Base-by-base conservation (phyloP, 805 yeast species). In the Pichia manshurica region DNA sequence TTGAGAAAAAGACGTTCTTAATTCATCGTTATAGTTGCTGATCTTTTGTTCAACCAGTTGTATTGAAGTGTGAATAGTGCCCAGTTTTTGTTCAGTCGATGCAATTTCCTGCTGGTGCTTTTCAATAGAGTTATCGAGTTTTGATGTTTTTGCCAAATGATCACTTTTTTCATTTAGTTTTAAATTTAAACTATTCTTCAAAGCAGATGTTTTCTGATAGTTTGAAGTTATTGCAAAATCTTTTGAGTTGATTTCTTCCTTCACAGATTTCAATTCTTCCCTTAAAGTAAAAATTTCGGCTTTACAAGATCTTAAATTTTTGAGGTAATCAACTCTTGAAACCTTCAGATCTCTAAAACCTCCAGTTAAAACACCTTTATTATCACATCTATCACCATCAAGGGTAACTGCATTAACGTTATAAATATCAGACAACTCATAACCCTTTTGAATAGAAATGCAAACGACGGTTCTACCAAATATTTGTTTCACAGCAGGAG, bases 361-460 rank as follows among this genome's bases (percentile, higher is more conserved):
- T 65, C 98, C 98, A 21, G 87, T 81, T 39, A 93, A 64, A 2
- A 84, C 85, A 64, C 99, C 99, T 54, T 73, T 78, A 41, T 79
- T 80, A 56, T 87, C 95, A 43, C 87, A 87, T 53, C 87, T 72
- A 61, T 93, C 98, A 55, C 99, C 99, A 63, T 87, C 95, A 16
- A 91, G 68, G 0, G 99, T 93, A 15, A 93, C 84, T 0, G 96
- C 86, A 56, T 78, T 81, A 21, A 90, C 66, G 28, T 78, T 76
- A 61, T 71, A 77, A 9, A 69, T 64, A 41, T 77, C 76, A 0
- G 96, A 81, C 25, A 85, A 67, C 54, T 80, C 82, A 2, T 82
- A 71, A 3, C 95, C 95, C 28, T 73, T 71, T 42, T 75, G 81
- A 40, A 91, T 66, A 52, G 83, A 80, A 48, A 77, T 74, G 45